Conservation (phyloP, 106 monocot genomes). For the Dendrobium chrysotoxum region DNA sequence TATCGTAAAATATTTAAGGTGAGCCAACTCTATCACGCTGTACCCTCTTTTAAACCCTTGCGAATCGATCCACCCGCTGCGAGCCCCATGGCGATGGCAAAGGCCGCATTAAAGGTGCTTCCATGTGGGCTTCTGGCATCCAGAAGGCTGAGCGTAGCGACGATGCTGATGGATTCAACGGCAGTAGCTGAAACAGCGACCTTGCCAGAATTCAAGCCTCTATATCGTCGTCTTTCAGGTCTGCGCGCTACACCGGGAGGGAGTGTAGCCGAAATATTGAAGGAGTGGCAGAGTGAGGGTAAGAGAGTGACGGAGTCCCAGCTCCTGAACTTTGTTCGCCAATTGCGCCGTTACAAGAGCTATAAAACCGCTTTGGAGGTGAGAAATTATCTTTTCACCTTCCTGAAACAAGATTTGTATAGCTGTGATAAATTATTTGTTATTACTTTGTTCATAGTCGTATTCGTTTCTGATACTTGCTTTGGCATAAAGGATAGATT, state of each 20-base stretch:
- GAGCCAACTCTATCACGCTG: too few species aligned
- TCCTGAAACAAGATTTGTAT: neutral
- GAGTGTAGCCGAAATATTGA: constrained; percentile 42
- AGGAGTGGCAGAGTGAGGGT: constrained; percentile 44
- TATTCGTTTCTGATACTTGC: neutral
- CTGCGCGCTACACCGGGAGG: constrained; percentile 27
- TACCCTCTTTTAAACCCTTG: too few species aligned
- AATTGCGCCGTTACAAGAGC: constrained; percentile 40
- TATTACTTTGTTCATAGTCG: neutral
- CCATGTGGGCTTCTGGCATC: constrained; percentile 2
- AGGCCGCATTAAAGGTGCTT: neutral
- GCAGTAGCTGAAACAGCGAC: neutral
- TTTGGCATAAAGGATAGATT: too few species aligned
- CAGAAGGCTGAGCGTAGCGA: constrained; percentile 15
- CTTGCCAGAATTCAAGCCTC: constrained; percentile 13
- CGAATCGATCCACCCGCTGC: neutral
- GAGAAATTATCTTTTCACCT: neutral
- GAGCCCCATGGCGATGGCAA: constrained; percentile 1
- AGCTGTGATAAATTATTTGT: neutral
- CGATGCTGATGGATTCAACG: neutral
- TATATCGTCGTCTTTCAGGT: constrained; percentile 40
- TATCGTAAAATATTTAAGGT: too few species aligned
- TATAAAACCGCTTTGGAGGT: constrained; percentile 37
- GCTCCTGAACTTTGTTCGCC: constrained; percentile 27
- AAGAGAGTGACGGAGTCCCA: constrained; percentile 16